Conservation (phyloP, 257 asterid species). For the Solanum piurae region DNA sequence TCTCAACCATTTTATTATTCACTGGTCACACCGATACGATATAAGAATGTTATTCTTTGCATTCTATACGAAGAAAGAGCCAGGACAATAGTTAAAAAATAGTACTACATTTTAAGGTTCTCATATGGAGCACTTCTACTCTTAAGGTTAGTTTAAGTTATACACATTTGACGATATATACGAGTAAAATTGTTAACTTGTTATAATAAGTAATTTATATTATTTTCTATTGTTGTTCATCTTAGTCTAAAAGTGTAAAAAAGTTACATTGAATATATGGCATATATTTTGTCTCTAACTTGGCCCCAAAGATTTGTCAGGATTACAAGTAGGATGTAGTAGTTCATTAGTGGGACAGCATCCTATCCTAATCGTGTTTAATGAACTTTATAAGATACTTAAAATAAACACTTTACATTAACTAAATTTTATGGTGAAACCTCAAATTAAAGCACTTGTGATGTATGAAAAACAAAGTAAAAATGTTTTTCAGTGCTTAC, state of each 20-base stretch:
- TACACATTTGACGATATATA: neutral
- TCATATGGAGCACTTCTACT: neutral
- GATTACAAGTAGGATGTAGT: neutral
- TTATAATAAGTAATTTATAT: neutral
- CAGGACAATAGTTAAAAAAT: neutral
- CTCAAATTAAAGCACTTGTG: neutral
- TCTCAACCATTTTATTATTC: neutral
- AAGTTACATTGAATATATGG: neutral
- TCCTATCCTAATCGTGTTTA: neutral
- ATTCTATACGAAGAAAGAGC: conserved; percentile 13
- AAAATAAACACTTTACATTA: neutral
- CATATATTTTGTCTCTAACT: conserved; percentile 7
- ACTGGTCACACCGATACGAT: too few relatives aligned
- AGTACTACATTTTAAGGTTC: neutral
- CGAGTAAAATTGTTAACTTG: neutral
- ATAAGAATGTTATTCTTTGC: conserved; percentile 14
- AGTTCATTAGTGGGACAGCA: neutral
- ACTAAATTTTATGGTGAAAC: neutral
- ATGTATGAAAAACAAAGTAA: neutral
- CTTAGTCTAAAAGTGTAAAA: neutral
- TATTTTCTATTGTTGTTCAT: neutral
- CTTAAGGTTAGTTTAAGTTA: neutral
- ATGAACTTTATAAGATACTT: neutral
- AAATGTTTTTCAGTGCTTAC: neutral
- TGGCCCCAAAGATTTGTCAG: conserved; percentile 11